These are phyloP conservation scores for Yamadazyma tumulicola DNA, from an alignment of 805 yeast species.

Conservation along the genomic window DNA sequence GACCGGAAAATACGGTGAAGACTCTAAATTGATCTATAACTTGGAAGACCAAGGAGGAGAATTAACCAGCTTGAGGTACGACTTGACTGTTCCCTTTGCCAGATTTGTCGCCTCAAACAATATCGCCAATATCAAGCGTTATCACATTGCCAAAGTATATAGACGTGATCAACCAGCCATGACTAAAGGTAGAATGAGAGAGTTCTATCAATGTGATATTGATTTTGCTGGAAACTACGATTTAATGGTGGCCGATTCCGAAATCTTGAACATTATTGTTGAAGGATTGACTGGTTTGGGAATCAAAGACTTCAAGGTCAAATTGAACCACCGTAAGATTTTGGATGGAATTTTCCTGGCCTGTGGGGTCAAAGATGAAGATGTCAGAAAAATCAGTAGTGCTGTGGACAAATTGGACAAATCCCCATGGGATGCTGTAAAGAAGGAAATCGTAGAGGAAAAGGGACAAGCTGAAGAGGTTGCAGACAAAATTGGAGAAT, in stretches of 20 bases:
- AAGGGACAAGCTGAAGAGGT: conserved; percentile 88
- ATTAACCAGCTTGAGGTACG: conserved; percentile 90
- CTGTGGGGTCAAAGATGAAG: conserved; percentile 92
- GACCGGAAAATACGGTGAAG: conserved; percentile 98
- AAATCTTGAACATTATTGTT: conserved; percentile 72
- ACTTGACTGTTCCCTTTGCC: conserved; percentile 97
- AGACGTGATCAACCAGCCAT: conserved; percentile 99
- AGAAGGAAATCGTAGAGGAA: conserved; percentile 86
- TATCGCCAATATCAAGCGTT: conserved; percentile 84
- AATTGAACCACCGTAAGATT: conserved; percentile 92
- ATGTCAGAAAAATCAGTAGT: conserved; percentile 86
- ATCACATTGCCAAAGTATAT: conserved; percentile 96
- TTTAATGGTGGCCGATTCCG: conserved; percentile 95
- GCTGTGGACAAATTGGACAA: conserved; percentile 98
- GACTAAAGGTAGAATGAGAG: conserved; percentile 99
- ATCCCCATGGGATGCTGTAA: conserved; percentile 92
- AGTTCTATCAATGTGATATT: conserved; percentile 97
- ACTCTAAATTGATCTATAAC: conserved; percentile 92
- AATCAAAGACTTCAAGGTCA: conserved; percentile 83
- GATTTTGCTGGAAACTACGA: conserved; percentile 95
- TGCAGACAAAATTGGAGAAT: conserved; percentile 90
- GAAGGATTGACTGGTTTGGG: conserved; percentile 86
- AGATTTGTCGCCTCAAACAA: conserved; percentile 96
- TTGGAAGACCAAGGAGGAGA: conserved; percentile 99
- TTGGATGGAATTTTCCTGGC: conserved; percentile 93